Evolutionary conservation across 73 alveolate genomes (phyloP), one percentile per base, ranked within the genome.

Genomic region (Blepharisma japonicum): DNA sequence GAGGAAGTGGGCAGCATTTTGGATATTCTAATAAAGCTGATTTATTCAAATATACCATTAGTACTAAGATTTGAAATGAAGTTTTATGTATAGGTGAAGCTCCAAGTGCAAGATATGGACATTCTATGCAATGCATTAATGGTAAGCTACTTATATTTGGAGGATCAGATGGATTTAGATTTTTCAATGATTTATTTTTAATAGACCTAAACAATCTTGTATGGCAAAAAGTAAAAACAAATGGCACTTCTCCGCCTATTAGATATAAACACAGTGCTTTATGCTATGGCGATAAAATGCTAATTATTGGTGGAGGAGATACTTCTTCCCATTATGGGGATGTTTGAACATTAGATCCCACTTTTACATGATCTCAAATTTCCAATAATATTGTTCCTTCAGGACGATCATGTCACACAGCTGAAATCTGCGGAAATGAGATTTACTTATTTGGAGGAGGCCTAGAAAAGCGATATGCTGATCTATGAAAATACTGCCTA

Each of bases 91-190:
- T 14, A 1, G 80, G 80, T 2, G 23, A 48, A 38, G 66, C 32
- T 70, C 80, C 80, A 18, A 14, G 46, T 7, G 68, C 80, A 14
- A 70, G 80, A 45, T 70, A 47, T 70, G 66, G 80, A 70, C 80
- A 70, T 45, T 14, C 46, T 25, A n/a, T 47, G 42, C 11, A 48
- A 38, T 54, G 11, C 27, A 18, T 38, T 70, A 47, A 70, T 11
- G 25, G 55, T 25, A 9, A 18, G 0, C 4, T 70, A 80, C n/a
- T 18, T 45, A n/a, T 70, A 2, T 70, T 70, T 70, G 80, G 80
- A 0, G 80, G 80, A n/a, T 14, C 56, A 14, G 21, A n/a, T 23
- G 56, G 80, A 2, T 7, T 7, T 2, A 45, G 2, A 9, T 70
- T n/a, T n/a, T 70, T 45, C 27, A 5, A 5, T 70, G 80, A 70